These are phyloP conservation scores for Trichoderma pleuroti DNA, from an alignment of 2,329 filamentous ascomycete genomes.

Conservation along the genomic window DNA sequence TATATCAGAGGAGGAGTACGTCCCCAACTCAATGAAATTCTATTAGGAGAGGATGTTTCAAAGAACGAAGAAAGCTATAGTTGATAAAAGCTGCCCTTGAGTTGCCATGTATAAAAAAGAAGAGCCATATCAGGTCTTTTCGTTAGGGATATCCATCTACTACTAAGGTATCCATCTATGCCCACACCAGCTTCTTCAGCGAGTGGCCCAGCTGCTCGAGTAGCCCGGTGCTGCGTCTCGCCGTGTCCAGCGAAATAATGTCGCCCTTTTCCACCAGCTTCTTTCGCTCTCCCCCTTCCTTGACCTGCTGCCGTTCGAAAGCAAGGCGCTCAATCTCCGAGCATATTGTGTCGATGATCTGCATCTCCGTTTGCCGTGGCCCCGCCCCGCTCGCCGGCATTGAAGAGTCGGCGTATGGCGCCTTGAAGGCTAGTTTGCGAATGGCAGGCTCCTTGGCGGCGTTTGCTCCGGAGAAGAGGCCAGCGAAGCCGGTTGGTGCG, in stretches of 20 bases:
- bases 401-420: slow-evolving; percentile 51
- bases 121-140: not conserved
- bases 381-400: slow-evolving; percentile 50
- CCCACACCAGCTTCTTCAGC: slow-evolving; percentile 93
- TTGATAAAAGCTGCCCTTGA: slow-evolving; percentile 7
- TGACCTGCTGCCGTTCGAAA: slow-evolving; percentile 44
- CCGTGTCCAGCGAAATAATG: slow-evolving; percentile 80
- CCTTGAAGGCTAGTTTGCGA: slow-evolving; percentile 53
- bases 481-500: slow-evolving; percentile 36
- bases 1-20: slow-evolving; percentile 54
- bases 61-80: not conserved
- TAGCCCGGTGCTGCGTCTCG: slow-evolving; percentile 80
- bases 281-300: slow-evolving; percentile 41
- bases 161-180: slow-evolving; percentile 37
- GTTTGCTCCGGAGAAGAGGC: slow-evolving; percentile 38
- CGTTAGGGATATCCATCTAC: not conserved
- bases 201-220: slow-evolving; percentile 85
- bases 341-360: slow-evolving; percentile 63
- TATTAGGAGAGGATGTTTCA: not conserved
- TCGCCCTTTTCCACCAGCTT: slow-evolving; percentile 57
- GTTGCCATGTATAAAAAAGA: not conserved
- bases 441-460: slow-evolving; percentile 30
- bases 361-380: slow-evolving; percentile 49
- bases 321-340: slow-evolving; percentile 71
- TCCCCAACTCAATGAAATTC: not conserved